Evolutionary conservation across 176 grass and related monocot genomes (phyloP).

Genomic region (Bonia amplexicaulis): DNA sequence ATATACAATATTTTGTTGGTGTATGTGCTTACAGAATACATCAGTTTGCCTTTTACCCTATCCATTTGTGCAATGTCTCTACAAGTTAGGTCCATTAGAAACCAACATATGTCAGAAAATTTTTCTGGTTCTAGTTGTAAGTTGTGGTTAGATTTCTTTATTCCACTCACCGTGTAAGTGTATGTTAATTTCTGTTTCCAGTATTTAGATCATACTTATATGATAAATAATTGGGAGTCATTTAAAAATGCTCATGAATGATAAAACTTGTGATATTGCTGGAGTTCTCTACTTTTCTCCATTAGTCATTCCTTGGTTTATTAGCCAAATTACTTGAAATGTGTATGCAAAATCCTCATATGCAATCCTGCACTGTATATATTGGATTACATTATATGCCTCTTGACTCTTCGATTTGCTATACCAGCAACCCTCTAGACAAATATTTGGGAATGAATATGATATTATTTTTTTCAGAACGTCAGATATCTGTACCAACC

Average conservation of each 20-base stretch:
- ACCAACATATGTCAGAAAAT: background rate
- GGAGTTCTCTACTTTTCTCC: background rate
- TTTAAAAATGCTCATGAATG: background rate
- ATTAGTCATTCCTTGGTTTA: background rate
- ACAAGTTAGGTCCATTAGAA: background rate
- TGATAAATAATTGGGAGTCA: background rate
- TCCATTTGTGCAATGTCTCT: background rate
- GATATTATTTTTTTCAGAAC: background rate
- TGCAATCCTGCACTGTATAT: too few relatives aligned
- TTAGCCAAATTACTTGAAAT: background rate
- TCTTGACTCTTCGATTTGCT: background rate
- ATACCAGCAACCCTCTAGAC: background rate
- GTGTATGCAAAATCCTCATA: background rate
- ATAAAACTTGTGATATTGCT: background rate
- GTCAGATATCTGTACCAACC: background rate
- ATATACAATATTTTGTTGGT: background rate
- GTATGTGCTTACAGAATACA: background rate
- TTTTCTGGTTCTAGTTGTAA: background rate
- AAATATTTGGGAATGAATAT: background rate
- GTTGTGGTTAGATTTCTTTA: background rate
- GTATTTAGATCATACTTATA: background rate
- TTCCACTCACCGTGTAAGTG: background rate
- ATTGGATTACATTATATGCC: background rate
- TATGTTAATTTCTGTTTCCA: background rate
- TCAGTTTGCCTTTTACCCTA: background rate